Evolutionary conservation across 2,329 filamentous ascomycete genomes (phyloP).

Genomic region (Claviceps sp.): DNA sequence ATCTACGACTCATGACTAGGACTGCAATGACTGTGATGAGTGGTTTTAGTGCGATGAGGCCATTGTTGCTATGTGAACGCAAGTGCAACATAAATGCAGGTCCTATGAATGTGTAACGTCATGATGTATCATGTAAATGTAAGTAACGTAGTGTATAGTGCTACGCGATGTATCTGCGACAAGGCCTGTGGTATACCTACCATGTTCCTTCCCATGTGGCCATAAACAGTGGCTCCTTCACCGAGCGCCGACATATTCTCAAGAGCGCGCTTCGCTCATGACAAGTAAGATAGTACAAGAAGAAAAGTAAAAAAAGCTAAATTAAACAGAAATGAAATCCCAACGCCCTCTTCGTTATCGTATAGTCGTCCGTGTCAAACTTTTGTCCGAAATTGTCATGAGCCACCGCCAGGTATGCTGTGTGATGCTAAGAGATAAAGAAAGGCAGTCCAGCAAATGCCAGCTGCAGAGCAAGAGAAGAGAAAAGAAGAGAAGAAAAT

Average conservation of each 20-base stretch:
- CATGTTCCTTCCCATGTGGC: background rate
- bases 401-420: constrained; percentile 18
- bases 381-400: constrained; percentile 9
- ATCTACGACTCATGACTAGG: background rate
- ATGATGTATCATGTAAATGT: no score
- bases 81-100: no score
- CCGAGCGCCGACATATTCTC: background rate
- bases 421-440: constrained; percentile 1
- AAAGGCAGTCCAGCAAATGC: background rate
- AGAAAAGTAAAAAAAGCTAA: constrained; percentile 2
- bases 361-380: constrained; percentile 9
- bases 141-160: no score
- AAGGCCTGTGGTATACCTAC: constrained; percentile 1
- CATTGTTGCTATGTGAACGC: no score
- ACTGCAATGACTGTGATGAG: no score
- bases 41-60: no score
- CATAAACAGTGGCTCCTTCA: background rate
- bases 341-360: constrained; percentile 16
- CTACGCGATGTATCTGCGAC: background rate
- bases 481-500: background rate
- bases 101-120: no score
- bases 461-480: background rate
- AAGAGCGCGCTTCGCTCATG: background rate
- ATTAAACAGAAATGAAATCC: constrained; percentile 9
- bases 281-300: background rate